These are phyloP conservation scores for Citrus unshiu DNA, from an alignment of 345 rosid species.

Conservation along the genomic window DNA sequence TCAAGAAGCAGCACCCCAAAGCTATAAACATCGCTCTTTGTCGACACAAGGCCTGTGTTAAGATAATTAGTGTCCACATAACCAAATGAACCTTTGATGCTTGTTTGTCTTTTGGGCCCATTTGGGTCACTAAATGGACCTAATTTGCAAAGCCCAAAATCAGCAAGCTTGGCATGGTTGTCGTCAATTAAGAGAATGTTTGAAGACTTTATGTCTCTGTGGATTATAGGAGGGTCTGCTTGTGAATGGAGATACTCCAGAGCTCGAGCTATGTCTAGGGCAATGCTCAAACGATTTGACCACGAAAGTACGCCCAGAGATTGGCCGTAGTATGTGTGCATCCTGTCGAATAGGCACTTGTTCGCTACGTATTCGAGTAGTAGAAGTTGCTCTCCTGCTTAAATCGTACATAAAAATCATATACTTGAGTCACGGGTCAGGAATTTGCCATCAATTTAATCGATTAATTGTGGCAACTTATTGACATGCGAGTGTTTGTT, in stretches of 20 bases:
- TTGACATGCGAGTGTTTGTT: too few species aligned
- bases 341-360: conserved; percentile 40
- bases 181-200: conserved; percentile 34
- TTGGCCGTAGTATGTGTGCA: conserved; percentile 39
- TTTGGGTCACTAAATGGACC: conserved; percentile 14
- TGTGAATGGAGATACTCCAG: conserved; percentile 41
- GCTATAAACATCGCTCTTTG: conserved; percentile 40
- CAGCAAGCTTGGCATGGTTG: conserved; percentile 39
- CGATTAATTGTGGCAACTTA: too few species aligned
- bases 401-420: background rate
- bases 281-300: conserved; percentile 40
- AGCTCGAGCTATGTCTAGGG: conserved; percentile 43
- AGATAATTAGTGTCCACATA: conserved; percentile 33
- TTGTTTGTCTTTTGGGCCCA: conserved; percentile 13
- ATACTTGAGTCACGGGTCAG: background rate
- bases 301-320: conserved; percentile 28
- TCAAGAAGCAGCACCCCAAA: conserved; percentile 38
- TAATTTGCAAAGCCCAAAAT: conserved; percentile 45
- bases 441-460: background rate
- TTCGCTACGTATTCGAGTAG: conserved; percentile 38
- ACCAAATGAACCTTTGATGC: conserved; percentile 38
- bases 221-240: conserved; percentile 44
- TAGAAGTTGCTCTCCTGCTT: conserved; percentile 43
- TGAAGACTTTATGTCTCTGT: conserved; percentile 64
- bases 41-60: conserved; percentile 31